Evolutionary conservation across 176 grass and related monocot species (phyloP), one percentile per base, ranked within the genome.

Genomic region (Musa acuminata): DNA sequence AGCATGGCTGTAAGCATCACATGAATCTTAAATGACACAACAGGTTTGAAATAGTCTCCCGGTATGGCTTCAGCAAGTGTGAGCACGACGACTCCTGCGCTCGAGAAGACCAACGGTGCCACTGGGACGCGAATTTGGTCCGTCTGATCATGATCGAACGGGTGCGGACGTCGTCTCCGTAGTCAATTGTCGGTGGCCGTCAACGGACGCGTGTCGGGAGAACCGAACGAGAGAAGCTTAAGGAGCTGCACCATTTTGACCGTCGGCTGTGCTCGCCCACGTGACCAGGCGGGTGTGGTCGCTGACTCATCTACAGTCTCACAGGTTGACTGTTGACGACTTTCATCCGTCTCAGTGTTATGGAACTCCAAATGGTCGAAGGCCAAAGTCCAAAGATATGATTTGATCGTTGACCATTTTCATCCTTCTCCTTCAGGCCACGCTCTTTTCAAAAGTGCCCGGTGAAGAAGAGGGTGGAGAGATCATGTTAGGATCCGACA

Each of bases 401-500:
- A 3, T 35, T 35, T 35, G 29, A 35, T 35, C 29, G 29, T 35
- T 35, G 29, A 35, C 29, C 29, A 35, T 35, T 35, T 35, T 63
- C 14, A 48, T 24, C 74, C 23, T 58, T 54, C 63, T 72, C 55
- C 29, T 11, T 76, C 80, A 78, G 70, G 67, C 49, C 25, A 2
- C 8, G n/a, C 55, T 55, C 17, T 17, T 11, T 10, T 74, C 96
- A 94, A 76, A 91, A 91, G 85, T 99, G 96, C 54, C 77, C 83
- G 2, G 96, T 95, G 83, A 99, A 99, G 91, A 99, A 99, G 96
- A 78, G 88, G 74, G 88, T 99, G 76, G 91, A 99, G 86, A 83
- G 96, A 76, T 95, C 96, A 78, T 87, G 81, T 74, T 79, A 91
- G 74, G 96, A 99, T 78, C 81, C 88, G 13, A 73, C 80, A 35